Conservation (phyloP, 78 protist genomes). For the Guillardia theta region DNA sequence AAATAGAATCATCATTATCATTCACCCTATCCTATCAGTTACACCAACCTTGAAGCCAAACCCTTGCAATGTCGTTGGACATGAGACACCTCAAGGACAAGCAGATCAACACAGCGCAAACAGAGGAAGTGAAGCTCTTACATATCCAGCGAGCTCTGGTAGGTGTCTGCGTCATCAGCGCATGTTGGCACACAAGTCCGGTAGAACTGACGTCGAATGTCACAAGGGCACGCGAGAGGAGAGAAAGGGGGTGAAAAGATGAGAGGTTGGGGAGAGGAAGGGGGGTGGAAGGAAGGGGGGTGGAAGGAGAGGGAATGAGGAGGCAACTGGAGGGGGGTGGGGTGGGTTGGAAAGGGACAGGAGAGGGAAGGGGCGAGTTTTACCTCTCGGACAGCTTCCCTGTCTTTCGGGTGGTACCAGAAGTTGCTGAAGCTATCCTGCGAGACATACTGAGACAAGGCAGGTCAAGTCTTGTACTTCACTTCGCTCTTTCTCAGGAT, state of each 20-base stretch:
- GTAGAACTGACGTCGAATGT: background rate
- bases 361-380: background rate
- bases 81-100: too few relatives aligned
- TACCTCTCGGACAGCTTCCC: background rate
- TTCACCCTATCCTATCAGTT: too few relatives aligned
- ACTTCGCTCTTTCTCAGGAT: background rate
- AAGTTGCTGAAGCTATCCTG: background rate
- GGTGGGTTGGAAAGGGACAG: background rate
- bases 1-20: too few relatives aligned
- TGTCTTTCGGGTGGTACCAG: background rate
- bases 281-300: background rate
- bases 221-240: background rate
- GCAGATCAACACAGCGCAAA: too few relatives aligned
- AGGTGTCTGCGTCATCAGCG: background rate
- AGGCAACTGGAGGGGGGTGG: background rate
- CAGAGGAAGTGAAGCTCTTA: too few relatives aligned
- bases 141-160: background rate
- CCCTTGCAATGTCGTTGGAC: conserved; percentile 8
- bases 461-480: too few relatives aligned
- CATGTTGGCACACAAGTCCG: background rate
- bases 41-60: background rate
- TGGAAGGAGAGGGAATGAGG: background rate
- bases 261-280: background rate
- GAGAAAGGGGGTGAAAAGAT: background rate
- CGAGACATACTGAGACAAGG: too few relatives aligned